Percentiles rank a stretch among this genome's conserved stretches.
phyloP scores from a whole-genome alignment of 176 grass and related monocot species.

The Dactylis glomerata region DNA sequence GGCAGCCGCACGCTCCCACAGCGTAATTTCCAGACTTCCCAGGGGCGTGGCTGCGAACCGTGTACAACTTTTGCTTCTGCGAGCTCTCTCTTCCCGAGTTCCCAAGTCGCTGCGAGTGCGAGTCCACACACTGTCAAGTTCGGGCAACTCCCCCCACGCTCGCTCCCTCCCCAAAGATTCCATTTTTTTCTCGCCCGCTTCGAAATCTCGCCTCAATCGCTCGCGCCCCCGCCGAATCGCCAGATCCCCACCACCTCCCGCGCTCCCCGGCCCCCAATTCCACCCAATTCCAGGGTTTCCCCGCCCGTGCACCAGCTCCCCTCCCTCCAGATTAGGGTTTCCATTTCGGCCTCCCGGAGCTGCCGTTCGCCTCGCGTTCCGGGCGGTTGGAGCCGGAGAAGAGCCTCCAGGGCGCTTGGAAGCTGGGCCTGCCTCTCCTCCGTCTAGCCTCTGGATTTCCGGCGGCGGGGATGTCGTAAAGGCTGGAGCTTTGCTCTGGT shows the following conservation, averaged over 20 bases:
- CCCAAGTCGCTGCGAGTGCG: constrained; percentile 9
- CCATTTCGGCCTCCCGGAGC: not conserved
- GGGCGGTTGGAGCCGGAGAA: not conserved
- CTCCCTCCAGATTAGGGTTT: constrained; percentile 38
- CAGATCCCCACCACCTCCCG: constrained; percentile 27
- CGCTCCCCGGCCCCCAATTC: not conserved
- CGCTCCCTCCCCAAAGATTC: constrained; percentile 10
- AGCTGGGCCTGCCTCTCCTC: not conserved
- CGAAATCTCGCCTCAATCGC: constrained; percentile 3
- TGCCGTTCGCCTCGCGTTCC: not conserved
- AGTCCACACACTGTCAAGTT: constrained; percentile 26
- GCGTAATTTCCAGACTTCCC: rapidly evolving
- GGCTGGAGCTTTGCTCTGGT: constrained; percentile 21
- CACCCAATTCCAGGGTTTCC: constrained; percentile 23
- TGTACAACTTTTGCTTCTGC: constrained; percentile 22
- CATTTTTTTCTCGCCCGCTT: constrained; percentile 24
- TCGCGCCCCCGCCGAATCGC: constrained; percentile 2
- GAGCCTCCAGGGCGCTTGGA: not conserved
- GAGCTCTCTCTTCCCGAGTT: not conserved
- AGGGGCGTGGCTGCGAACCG: not conserved
- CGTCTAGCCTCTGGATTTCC: not conserved
- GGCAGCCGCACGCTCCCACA: rapidly evolving
- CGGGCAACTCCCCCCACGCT: not conserved
- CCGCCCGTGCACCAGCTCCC: not conserved
- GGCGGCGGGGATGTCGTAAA: constrained; percentile 25